These are phyloP conservation scores for Garcia nutans DNA, from an alignment of 345 rosid genomes.

Conservation along the genomic window DNA sequence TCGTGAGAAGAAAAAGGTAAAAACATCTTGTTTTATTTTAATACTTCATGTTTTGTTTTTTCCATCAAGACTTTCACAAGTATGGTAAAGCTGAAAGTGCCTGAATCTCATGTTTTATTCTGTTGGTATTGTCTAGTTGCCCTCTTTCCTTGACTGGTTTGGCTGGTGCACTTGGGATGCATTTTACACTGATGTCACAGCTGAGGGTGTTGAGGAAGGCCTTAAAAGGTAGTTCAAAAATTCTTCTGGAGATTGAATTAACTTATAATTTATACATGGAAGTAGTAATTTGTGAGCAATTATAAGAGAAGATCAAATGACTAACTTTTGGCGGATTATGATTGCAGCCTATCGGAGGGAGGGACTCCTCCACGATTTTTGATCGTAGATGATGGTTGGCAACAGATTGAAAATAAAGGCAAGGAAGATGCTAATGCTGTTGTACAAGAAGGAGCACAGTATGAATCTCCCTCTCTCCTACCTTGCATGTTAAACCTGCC, in stretches of 20 bases:
- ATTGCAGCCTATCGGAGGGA: slow-evolving; percentile 79
- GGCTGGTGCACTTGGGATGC: slow-evolving; percentile 99
- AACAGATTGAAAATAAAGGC: slow-evolving; percentile 77
- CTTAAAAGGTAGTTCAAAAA: slow-evolving; percentile 62
- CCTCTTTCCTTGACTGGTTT: slow-evolving; percentile 90
- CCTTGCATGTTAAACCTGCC: background rate
- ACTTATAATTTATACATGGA: background rate
- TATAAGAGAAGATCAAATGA: slow-evolving; percentile 10
- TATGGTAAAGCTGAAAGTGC: background rate
- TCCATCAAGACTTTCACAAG: background rate
- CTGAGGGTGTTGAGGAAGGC: slow-evolving; percentile 91
- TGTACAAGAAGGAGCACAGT: slow-evolving; percentile 99
- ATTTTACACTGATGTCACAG: slow-evolving; percentile 92
- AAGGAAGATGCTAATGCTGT: slow-evolving; percentile 55
- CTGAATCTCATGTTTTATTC: slow-evolving; percentile 16
- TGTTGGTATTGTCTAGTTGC: slow-evolving; percentile 47
- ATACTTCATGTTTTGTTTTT: background rate
- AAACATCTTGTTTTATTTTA: background rate
- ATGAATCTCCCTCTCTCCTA: slow-evolving; percentile 33
- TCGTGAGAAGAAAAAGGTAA: slow-evolving; percentile 83
- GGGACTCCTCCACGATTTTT: slow-evolving; percentile 93
- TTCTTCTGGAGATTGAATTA: slow-evolving; percentile 12
- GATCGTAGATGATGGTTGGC: slow-evolving; percentile 99
- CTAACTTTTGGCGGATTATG: slow-evolving; percentile 21
- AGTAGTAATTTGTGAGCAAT: background rate